Evolutionary conservation across 1,284 basidiomycete genomes (phyloP).

Genomic region (Schizophyllum amplum): DNA sequence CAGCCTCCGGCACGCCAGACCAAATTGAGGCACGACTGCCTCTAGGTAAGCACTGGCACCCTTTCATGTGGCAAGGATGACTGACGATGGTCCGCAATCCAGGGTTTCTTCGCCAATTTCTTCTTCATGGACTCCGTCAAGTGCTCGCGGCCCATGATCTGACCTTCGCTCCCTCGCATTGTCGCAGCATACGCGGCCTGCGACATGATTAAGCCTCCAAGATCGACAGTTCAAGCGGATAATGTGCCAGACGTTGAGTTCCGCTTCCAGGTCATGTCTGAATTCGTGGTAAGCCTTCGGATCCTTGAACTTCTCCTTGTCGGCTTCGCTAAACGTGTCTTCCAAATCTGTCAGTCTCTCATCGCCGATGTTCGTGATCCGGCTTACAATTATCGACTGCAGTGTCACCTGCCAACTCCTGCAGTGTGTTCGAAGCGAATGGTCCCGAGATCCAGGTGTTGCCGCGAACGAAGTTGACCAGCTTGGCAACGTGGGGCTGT

Average conservation of each 20-base stretch:
- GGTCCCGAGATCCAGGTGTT: constrained; percentile 53
- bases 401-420: constrained; percentile 28
- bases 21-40: constrained; percentile 50
- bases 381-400: constrained; percentile 35
- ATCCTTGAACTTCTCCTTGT: constrained; percentile 42
- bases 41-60: not conserved
- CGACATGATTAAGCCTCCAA: too few relatives aligned
- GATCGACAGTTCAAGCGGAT: too few relatives aligned
- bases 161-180: too few relatives aligned
- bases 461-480: constrained; percentile 53
- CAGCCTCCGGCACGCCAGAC: constrained; percentile 47
- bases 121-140: constrained; percentile 42
- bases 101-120: constrained; percentile 46
- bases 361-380: not conserved
- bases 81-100: constrained; percentile 49
- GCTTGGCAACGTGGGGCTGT: constrained; percentile 40
- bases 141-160: too few relatives aligned
- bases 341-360: not conserved
- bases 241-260: constrained; percentile 38
- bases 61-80: constrained; percentile 1
- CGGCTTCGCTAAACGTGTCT: constrained; percentile 47
- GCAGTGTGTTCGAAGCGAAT: constrained; percentile 31
- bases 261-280: constrained; percentile 39
- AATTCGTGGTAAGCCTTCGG: constrained; percentile 41
- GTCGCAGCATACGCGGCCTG: constrained; percentile 41